Percentiles rank a stretch among this genome's conserved stretches.
Evolutionary conservation across 75 land plant genomes (phyloP).

Genomic region (Cunninghamia lanceolata): DNA sequence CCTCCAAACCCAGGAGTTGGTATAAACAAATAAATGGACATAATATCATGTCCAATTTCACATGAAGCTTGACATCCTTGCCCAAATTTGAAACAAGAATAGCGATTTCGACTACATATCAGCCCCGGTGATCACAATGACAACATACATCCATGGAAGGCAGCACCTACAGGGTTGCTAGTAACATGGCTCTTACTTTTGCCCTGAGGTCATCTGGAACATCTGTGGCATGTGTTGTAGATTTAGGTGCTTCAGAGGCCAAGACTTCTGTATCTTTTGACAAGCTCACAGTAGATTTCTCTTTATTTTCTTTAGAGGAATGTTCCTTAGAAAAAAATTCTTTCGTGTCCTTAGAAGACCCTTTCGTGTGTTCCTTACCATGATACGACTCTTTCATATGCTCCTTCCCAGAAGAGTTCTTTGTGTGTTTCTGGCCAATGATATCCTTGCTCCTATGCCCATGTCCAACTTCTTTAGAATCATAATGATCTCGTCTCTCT

Average conservation of each 20-base stretch:
- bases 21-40: background rate
- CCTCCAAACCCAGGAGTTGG: background rate
- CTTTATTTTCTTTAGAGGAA: background rate
- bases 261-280: constrained; percentile 5
- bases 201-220: constrained; percentile 79
- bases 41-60: background rate
- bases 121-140: background rate
- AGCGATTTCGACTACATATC: background rate
- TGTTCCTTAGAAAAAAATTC: background rate
- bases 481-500: constrained; percentile 15
- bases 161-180: constrained; percentile 45
- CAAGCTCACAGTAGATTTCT: background rate
- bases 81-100: background rate
- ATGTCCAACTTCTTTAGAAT: constrained; percentile 32
- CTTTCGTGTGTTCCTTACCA: constrained; percentile 14
- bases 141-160: background rate
- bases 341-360: constrained; percentile 9
- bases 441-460: constrained; percentile 9
- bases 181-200: constrained; percentile 79
- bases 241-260: background rate
- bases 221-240: constrained; percentile 24
- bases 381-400: constrained; percentile 3
- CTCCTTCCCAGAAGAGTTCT: constrained; percentile 20
- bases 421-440: constrained; percentile 8
- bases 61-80: background rate